Percentiles rank a stretch among this genome's conserved stretches.
Conservation (phyloP, 2,329 filamentous ascomycete genomes). For the Aspergillus awamori region DNA sequence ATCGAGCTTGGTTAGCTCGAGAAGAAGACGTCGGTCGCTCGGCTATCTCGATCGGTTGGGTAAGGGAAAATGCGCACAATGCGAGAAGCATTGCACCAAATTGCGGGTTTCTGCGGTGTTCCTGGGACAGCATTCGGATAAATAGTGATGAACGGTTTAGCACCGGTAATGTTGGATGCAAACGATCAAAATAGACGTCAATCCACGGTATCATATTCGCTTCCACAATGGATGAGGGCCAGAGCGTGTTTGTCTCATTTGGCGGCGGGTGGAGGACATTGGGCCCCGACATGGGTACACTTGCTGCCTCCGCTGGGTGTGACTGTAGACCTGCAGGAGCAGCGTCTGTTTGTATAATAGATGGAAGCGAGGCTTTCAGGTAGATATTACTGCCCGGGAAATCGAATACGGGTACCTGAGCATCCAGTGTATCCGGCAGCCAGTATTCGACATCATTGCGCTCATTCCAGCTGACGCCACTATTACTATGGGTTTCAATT, state of each 20-base stretch:
- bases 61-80: slow-evolving; percentile 48
- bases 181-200: slow-evolving; percentile 49
- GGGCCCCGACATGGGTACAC: slow-evolving; percentile 24
- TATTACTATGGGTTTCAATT: slow-evolving; percentile 25
- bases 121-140: slow-evolving; percentile 46
- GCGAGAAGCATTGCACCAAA: slow-evolving; percentile 49
- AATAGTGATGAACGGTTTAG: slow-evolving; percentile 46
- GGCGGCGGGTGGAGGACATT: slow-evolving; percentile 24
- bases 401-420: slow-evolving; percentile 38
- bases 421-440: slow-evolving; percentile 39
- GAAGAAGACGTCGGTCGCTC: slow-evolving; percentile 42
- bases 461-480: slow-evolving; percentile 31
- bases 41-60: slow-evolving; percentile 49
- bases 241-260: slow-evolving; percentile 32
- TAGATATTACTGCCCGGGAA: slow-evolving; percentile 41
- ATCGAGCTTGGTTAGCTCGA: slow-evolving; percentile 41
- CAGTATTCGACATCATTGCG: slow-evolving; percentile 38
- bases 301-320: slow-evolving; percentile 21
- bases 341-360: slow-evolving; percentile 32
- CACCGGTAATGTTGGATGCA: slow-evolving; percentile 48
- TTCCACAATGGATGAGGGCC: slow-evolving; percentile 45
- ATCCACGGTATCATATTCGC: slow-evolving; percentile 47
- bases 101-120: slow-evolving; percentile 47
- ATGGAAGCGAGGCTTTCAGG: slow-evolving; percentile 38
- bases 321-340: slow-evolving; percentile 27